Conservation (phyloP, 2,329 filamentous ascomycete genomes). For the Periconia digitata region DNA sequence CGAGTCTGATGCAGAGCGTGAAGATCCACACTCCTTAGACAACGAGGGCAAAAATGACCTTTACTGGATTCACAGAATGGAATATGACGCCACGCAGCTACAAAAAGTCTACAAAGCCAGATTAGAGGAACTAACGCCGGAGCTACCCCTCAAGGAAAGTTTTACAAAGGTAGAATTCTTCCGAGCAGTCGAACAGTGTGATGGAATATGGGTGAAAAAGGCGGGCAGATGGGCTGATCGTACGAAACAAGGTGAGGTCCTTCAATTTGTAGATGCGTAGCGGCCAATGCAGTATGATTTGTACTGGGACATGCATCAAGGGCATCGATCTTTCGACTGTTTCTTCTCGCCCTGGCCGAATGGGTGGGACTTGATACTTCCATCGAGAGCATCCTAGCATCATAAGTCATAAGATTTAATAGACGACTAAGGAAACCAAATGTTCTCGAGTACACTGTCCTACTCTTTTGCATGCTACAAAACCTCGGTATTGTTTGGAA, state of each 20-base stretch:
- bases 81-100: constrained; percentile 13
- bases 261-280: neutral
- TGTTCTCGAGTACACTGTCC: too few relatives aligned
- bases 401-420: too few relatives aligned
- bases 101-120: neutral
- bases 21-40: constrained; percentile 3
- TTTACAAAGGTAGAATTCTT: constrained; percentile 12
- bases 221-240: neutral
- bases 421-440: too few relatives aligned
- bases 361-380: too few relatives aligned
- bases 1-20: neutral
- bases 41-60: constrained; percentile 10
- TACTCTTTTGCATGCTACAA: too few relatives aligned
- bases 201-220: neutral
- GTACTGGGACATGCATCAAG: too few relatives aligned
- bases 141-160: constrained; percentile 7
- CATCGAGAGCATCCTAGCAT: too few relatives aligned
- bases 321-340: too few relatives aligned
- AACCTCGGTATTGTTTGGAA: too few relatives aligned
- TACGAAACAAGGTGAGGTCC: neutral
- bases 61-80: constrained; percentile 13
- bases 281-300: too few relatives aligned
- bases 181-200: neutral
- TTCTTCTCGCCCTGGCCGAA: too few relatives aligned
- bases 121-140: neutral